Percentiles rank a stretch among this genome's conserved stretches.
These are phyloP conservation scores for Yamadazyma triangularis DNA, from an alignment of 1,139 yeast species.

Conservation along the genomic window DNA sequence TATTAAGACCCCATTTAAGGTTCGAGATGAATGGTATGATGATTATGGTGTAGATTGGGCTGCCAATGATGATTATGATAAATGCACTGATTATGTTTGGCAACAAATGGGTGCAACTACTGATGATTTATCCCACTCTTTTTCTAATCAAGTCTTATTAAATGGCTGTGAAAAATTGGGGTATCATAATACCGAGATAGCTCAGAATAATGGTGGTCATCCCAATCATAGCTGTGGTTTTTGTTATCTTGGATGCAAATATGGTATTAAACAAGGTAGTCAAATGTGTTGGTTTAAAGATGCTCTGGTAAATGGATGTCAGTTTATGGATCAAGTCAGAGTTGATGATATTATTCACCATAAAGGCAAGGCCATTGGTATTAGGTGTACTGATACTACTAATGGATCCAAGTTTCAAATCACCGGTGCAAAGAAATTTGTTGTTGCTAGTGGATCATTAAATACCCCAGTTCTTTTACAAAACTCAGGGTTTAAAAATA, in stretches of 20 bases:
- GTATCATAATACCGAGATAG: conserved; percentile 35
- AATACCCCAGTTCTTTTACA: conserved; percentile 49
- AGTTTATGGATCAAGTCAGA: conserved; percentile 45
- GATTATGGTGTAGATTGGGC: conserved; percentile 48
- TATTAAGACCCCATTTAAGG: conserved; percentile 48
- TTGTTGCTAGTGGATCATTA: conserved; percentile 49
- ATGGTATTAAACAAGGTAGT: conserved; percentile 54
- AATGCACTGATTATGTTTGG: conserved; percentile 46
- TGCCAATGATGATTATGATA: conserved; percentile 40
- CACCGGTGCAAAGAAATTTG: conserved; percentile 43
- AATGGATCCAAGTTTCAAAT: conserved; percentile 32
- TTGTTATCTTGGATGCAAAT: conserved; percentile 51
- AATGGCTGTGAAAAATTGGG: conserved; percentile 49
- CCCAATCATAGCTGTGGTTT: conserved; percentile 45
- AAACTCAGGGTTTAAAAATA: conserved; percentile 51
- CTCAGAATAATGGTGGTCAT: conserved; percentile 51
- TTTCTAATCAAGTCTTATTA: conserved; percentile 41
- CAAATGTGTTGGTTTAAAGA: conserved; percentile 49
- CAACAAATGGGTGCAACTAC: conserved; percentile 49
- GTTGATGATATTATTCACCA: conserved; percentile 39
- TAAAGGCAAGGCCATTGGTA: conserved; percentile 45
- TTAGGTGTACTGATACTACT: conserved; percentile 27
- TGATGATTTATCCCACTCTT: conserved; percentile 42
- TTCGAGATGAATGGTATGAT: conserved; percentile 54
- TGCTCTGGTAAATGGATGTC: conserved; percentile 46